phyloP scores from a whole-genome alignment of 2,329 filamentous ascomycete genomes.

The Fusarium liriodendri region DNA sequence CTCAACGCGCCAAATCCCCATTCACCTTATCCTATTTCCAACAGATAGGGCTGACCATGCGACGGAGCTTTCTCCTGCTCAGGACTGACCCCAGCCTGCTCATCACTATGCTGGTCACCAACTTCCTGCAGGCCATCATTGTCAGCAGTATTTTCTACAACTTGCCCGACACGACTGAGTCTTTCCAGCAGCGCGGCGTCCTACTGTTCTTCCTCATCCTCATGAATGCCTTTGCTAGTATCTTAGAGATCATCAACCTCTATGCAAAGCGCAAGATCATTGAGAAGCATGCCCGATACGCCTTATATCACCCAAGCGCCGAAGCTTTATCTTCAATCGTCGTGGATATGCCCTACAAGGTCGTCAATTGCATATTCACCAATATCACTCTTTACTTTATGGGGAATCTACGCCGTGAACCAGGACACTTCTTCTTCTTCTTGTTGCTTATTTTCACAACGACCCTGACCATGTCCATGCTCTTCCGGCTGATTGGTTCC shows the following conservation, averaged over 20 bases:
- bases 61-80: slow-evolving; percentile 33
- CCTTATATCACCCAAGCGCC: slow-evolving; percentile 47
- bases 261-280: slow-evolving; percentile 47
- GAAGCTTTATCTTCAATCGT: slow-evolving; percentile 41
- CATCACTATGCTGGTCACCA: slow-evolving; percentile 30
- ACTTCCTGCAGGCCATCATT: slow-evolving; percentile 37
- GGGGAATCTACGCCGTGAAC: slow-evolving; percentile 70
- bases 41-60: slow-evolving; percentile 29
- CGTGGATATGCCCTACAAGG: slow-evolving; percentile 39
- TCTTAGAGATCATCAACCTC: slow-evolving; percentile 40
- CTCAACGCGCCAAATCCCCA: slow-evolving; percentile 33
- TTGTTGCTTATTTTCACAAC: slow-evolving; percentile 61
- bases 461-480: slow-evolving; percentile 72
- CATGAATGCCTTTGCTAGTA: slow-evolving; percentile 38
- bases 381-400: slow-evolving; percentile 69
- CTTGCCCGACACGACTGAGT: not conserved
- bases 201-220: slow-evolving; percentile 36
- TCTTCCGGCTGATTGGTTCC: slow-evolving; percentile 59
- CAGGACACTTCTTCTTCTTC: slow-evolving; percentile 62
- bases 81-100: slow-evolving; percentile 35
- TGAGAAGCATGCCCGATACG: slow-evolving; percentile 50
- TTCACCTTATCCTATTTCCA: slow-evolving; percentile 35
- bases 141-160: slow-evolving; percentile 40
- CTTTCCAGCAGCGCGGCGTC: slow-evolving; percentile 16
- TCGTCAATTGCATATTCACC: slow-evolving; percentile 51